Conservation (phyloP, 2,329 filamentous ascomycete species). For the Paraphoma chrysanthemicola region DNA sequence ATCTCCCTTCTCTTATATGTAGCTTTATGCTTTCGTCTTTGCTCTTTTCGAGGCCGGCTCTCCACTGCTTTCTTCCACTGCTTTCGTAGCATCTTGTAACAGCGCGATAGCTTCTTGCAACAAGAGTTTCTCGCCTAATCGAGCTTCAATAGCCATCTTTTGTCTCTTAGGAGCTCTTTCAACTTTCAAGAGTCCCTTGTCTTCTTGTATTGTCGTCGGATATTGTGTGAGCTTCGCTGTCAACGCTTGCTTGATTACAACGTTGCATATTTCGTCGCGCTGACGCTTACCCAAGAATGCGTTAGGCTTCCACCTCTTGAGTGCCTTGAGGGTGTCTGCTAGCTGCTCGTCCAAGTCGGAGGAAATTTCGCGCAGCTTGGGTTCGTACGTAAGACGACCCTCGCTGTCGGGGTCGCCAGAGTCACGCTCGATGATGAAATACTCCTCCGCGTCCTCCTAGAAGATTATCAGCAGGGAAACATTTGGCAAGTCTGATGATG, state of each 20-base stretch:
- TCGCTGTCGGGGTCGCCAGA: constrained; percentile 28
- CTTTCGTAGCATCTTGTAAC: not conserved
- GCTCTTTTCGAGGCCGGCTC: not conserved
- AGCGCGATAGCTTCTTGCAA: constrained; percentile 20
- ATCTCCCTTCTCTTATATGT: not conserved
- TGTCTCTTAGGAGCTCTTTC: constrained; percentile 13
- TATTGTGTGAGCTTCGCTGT: constrained; percentile 20
- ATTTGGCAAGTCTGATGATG: too few relatives aligned
- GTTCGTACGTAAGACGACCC: constrained; percentile 16
- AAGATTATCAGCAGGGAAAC: not conserved
- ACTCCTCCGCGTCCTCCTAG: constrained; percentile 23
- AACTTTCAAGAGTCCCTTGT: constrained; percentile 15
- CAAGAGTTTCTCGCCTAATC: constrained; percentile 26
- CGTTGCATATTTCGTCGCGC: constrained; percentile 14
- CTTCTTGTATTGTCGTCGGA: constrained; percentile 17
- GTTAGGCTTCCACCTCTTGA: constrained; percentile 17
- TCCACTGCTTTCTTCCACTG: not conserved
- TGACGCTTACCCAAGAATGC: constrained; percentile 17
- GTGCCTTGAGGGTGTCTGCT: constrained; percentile 15
- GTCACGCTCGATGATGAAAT: constrained; percentile 30
- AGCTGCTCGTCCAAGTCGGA: constrained; percentile 28
- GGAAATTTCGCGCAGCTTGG: constrained; percentile 17
- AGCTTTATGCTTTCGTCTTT: not conserved
- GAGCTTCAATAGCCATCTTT: constrained; percentile 27
- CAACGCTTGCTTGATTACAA: constrained; percentile 12